Evolutionary conservation across 2,329 filamentous ascomycete species (phyloP).

Genomic region (Scorias spongiosa): DNA sequence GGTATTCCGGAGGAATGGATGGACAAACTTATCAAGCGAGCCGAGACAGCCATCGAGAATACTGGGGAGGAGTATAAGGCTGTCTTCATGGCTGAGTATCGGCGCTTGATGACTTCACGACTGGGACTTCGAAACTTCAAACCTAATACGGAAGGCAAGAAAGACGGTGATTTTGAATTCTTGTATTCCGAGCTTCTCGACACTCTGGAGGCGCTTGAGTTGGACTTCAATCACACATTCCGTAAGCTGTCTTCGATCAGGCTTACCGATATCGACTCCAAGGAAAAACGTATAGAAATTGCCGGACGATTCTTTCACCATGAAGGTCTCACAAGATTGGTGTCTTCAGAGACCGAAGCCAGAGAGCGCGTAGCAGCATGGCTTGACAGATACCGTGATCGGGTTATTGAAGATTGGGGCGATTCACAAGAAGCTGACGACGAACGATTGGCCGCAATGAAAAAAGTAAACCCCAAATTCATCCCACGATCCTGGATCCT

Average conservation of each 20-base stretch:
- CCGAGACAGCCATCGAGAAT: constrained; percentile 68
- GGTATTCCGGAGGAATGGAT: constrained; percentile 58
- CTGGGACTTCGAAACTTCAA: constrained; percentile 59
- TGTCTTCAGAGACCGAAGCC: constrained; percentile 47
- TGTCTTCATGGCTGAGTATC: constrained; percentile 81
- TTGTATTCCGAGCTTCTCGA: constrained; percentile 75
- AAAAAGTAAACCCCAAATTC: constrained; percentile 81
- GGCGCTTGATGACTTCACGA: constrained; percentile 62
- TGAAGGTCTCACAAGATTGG: constrained; percentile 48
- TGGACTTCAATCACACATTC: constrained; percentile 95
- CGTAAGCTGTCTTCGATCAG: constrained; percentile 54
- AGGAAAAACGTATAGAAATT: constrained; percentile 45
- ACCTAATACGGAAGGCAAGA: not conserved
- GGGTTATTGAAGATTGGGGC: constrained; percentile 65
- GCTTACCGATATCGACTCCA: constrained; percentile 47
- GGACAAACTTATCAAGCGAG: constrained; percentile 56
- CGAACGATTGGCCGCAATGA: constrained; percentile 60
- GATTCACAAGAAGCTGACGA: constrained; percentile 38
- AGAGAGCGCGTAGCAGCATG: constrained; percentile 56
- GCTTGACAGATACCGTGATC: constrained; percentile 62
- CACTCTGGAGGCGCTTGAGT: constrained; percentile 60
- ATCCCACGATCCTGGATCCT: constrained; percentile 81
- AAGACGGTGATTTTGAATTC: constrained; percentile 57
- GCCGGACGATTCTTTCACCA: constrained; percentile 67
- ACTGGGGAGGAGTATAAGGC: constrained; percentile 77